These are phyloP conservation scores for Pyrenophora tritici-repentis DNA, from an alignment of 2,329 filamentous ascomycete species.

Conservation along the genomic window DNA sequence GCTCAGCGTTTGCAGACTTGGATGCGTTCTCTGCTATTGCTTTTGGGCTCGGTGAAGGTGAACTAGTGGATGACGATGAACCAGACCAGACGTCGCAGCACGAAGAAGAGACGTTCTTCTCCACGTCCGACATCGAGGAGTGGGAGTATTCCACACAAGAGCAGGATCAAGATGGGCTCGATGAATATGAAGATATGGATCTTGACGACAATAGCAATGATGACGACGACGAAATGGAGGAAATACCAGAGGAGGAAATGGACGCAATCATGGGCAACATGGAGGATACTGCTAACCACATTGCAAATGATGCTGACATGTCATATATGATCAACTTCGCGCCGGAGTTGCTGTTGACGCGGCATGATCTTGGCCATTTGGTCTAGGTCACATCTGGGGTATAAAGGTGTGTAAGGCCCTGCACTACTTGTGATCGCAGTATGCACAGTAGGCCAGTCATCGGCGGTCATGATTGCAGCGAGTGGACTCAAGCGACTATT, in stretches of 20 bases:
- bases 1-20: constrained; percentile 16
- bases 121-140: constrained; percentile 15
- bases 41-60: constrained; percentile 9
- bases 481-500: too few species aligned
- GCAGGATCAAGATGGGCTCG: background rate
- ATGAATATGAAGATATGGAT: background rate
- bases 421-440: too few species aligned
- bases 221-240: constrained; percentile 20
- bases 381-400: background rate
- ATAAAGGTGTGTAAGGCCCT: too few species aligned
- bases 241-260: constrained; percentile 15
- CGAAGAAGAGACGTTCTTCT: constrained; percentile 16
- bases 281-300: constrained; percentile 12
- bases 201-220: constrained; percentile 4
- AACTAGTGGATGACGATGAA: background rate
- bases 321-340: constrained; percentile 29
- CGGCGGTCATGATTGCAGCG: too few species aligned
- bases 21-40: constrained; percentile 19
- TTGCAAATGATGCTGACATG: constrained; percentile 16
- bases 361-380: constrained; percentile 12
- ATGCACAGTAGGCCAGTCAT: too few species aligned
- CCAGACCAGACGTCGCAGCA: background rate
- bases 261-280: constrained; percentile 20
- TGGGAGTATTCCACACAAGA: constrained; percentile 11
- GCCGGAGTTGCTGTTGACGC: constrained; percentile 20